A percentile compares a stretch with the other conserved stretches of the same genome.
Evolutionary conservation across 2,329 filamentous ascomycete species (phyloP).

Genomic region (Penicillium paneum): DNA sequence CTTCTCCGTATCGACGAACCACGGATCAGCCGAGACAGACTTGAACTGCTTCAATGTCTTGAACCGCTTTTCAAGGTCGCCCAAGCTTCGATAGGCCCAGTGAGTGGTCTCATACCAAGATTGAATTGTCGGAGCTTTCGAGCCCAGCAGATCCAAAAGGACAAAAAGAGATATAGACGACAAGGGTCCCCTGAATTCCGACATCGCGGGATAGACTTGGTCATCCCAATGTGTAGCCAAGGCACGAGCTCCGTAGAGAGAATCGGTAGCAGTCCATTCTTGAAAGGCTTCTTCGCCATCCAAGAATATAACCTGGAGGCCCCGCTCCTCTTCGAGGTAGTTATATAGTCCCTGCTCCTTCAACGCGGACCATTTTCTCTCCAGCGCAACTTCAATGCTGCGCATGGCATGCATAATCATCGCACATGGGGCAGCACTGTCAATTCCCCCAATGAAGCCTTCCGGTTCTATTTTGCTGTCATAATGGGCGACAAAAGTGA

Average conservation of each 20-base stretch:
- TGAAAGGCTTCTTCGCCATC: slow-evolving; percentile 94
- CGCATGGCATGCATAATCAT: slow-evolving; percentile 81
- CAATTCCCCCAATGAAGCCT: slow-evolving; percentile 89
- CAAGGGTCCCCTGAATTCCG: slow-evolving; percentile 71
- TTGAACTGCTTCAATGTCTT: slow-evolving; percentile 65
- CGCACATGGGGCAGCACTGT: slow-evolving; percentile 91
- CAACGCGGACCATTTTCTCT: slow-evolving; percentile 77
- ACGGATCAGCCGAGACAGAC: slow-evolving; percentile 52
- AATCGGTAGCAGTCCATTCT: slow-evolving; percentile 75
- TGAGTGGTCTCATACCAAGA: slow-evolving; percentile 89
- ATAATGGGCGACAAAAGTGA: slow-evolving; percentile 91
- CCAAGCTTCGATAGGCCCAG: slow-evolving; percentile 83
- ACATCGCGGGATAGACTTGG: slow-evolving; percentile 64
- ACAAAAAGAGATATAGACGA: slow-evolving; percentile 83
- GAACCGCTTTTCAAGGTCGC: slow-evolving; percentile 69
- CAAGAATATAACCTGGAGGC: slow-evolving; percentile 82
- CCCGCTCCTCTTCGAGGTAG: slow-evolving; percentile 68
- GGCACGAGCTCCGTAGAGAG: slow-evolving; percentile 79
- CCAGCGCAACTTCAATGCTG: slow-evolving; percentile 74
- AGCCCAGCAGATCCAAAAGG: slow-evolving; percentile 83
- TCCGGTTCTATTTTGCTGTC: slow-evolving; percentile 76
- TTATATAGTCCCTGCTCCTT: slow-evolving; percentile 52
- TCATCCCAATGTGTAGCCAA: slow-evolving; percentile 80
- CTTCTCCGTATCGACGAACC: slow-evolving; percentile 65
- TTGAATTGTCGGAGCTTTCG: slow-evolving; percentile 65